Evolutionary conservation across 2,329 filamentous ascomycete genomes (phyloP).

Genomic region (Aspergillus pseudonomiae): DNA sequence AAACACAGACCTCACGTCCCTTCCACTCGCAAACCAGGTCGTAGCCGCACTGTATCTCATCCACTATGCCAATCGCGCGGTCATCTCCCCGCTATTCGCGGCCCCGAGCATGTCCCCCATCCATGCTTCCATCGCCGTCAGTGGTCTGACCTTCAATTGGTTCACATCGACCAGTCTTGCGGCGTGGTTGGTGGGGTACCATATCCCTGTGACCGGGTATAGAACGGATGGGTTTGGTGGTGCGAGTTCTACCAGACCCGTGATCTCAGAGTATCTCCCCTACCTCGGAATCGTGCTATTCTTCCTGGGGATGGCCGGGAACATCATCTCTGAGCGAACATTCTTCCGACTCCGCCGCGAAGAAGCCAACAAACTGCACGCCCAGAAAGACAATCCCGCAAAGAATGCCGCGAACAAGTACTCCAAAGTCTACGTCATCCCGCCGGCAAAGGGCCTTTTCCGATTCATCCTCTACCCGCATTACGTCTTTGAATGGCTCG

Average conservation of each 20-base stretch:
- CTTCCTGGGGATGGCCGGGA: slow-evolving; percentile 73
- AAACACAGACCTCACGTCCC: slow-evolving; percentile 18
- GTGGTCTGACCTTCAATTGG: slow-evolving; percentile 74
- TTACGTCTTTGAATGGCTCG: slow-evolving; percentile 95
- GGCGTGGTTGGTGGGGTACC: slow-evolving; percentile 81
- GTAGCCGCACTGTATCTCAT: slow-evolving; percentile 59
- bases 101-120: slow-evolving; percentile 94
- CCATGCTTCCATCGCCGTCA: slow-evolving; percentile 67
- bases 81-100: slow-evolving; percentile 75
- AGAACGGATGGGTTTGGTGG: not conserved
- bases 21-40: slow-evolving; percentile 42
- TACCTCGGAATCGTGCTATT: slow-evolving; percentile 72
- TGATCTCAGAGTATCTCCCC: not conserved
- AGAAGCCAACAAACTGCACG: slow-evolving; percentile 56
- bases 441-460: slow-evolving; percentile 79
- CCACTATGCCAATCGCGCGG: slow-evolving; percentile 88
- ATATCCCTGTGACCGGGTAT: slow-evolving; percentile 46
- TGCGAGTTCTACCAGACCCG: not conserved
- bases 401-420: slow-evolving; percentile 53
- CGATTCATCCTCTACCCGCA: slow-evolving; percentile 83
- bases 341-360: slow-evolving; percentile 81
- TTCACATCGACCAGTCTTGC: slow-evolving; percentile 77
- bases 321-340: slow-evolving; percentile 88
- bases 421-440: slow-evolving; percentile 85
- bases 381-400: slow-evolving; percentile 44